Evolutionary conservation across 768 basidiomycete genomes (phyloP).

Genomic region (Xerocomellus chrysenteron): DNA sequence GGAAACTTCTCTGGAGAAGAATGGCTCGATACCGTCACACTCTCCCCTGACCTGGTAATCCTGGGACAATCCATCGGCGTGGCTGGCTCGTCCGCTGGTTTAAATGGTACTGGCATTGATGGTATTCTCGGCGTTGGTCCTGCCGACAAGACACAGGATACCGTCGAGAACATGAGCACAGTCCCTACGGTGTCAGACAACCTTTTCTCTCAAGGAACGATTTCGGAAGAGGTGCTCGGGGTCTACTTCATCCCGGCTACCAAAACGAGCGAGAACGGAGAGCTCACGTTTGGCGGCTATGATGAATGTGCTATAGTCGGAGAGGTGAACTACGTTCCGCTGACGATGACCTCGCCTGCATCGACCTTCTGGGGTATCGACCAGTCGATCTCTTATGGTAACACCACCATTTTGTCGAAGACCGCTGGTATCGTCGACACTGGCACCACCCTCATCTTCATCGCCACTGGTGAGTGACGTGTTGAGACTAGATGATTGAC

Average conservation of each 20-base stretch:
- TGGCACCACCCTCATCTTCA: conserved; percentile 30
- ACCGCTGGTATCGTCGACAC: conserved; percentile 35
- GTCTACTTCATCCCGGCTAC: no score
- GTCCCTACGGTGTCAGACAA: conserved; percentile 39
- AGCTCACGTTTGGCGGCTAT: conserved; percentile 30
- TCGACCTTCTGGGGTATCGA: no score
- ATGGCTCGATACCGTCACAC: conserved; percentile 16
- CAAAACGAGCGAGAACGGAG: conserved; percentile 5
- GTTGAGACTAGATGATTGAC: no score
- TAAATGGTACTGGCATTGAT: conserved; percentile 17
- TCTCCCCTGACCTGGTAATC: conserved; percentile 4
- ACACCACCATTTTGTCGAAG: conserved; percentile 15
- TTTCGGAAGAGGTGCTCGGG: no score
- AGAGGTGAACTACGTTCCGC: conserved; percentile 19
- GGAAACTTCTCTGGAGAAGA: conserved; percentile 11
- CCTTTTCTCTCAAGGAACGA: conserved; percentile 30
- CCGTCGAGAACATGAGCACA: conserved; percentile 7
- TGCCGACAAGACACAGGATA: conserved; percentile 27
- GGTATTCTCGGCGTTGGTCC: conserved; percentile 42
- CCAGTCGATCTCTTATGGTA: conserved; percentile 30
- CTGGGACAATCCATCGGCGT: conserved; percentile 31
- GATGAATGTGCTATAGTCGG: conserved; percentile 15
- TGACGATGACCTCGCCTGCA: no score
- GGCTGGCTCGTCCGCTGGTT: no score
- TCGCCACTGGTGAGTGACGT: conserved; percentile 19